A percentile compares a stretch with the other conserved stretches of the same genome.
phyloP scores from a whole-genome alignment of 805 yeast species.

The Yarrowia sp. region DNA sequence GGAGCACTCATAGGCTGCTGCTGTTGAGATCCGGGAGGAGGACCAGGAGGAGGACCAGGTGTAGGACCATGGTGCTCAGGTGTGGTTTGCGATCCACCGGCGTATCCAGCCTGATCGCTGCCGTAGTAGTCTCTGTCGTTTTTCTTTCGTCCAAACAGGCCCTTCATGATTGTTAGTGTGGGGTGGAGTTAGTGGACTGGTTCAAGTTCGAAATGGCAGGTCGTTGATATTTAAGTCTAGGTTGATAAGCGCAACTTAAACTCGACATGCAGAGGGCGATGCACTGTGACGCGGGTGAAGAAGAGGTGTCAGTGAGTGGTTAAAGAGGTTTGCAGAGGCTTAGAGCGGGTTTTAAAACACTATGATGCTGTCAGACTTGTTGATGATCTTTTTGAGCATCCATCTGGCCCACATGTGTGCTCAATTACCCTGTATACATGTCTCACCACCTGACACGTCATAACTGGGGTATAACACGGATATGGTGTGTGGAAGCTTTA shows the following conservation, averaged over 20 bases:
- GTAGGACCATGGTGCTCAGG: constrained; percentile 28
- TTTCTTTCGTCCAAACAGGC: constrained; percentile 33
- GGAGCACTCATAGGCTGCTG: constrained; percentile 30
- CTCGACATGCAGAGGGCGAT: constrained; percentile 18
- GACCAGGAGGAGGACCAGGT: constrained; percentile 15
- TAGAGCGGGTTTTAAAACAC: no score
- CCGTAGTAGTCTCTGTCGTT: constrained; percentile 35
- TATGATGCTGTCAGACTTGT: no score
- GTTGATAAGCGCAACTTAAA: constrained; percentile 20
- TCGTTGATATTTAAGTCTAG: constrained; percentile 24
- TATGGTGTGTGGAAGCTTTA: neutral
- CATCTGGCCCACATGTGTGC: no score
- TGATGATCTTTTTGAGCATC: no score
- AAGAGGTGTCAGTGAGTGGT: no score
- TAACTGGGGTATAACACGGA: constrained; percentile 8
- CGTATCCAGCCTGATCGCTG: constrained; percentile 5
- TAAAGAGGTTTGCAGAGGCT: neutral
- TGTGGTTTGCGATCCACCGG: constrained; percentile 8
- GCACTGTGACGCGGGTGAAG: constrained; percentile 1
- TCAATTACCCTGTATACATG: neutral
- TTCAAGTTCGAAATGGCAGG: constrained; percentile 6
- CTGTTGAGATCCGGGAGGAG: constrained; percentile 18
- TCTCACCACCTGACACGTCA: constrained; percentile 23
- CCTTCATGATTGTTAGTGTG: constrained; percentile 15
- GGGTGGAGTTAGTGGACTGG: neutral